Conservation (phyloP, 148 eudicot genomes). For the Dianthus caryophyllus region DNA sequence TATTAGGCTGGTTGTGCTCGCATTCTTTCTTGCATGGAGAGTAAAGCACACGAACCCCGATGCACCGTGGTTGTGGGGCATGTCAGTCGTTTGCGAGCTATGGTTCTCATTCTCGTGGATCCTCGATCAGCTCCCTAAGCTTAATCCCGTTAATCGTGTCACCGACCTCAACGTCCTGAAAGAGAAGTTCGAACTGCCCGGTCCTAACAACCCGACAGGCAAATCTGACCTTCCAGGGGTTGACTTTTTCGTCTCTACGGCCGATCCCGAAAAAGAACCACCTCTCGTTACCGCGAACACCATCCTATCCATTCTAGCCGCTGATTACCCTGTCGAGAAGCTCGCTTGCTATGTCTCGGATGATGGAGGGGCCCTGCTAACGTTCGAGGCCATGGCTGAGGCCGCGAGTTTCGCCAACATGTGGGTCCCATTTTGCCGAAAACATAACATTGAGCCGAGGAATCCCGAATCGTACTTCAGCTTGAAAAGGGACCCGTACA, state of each 20-base stretch:
- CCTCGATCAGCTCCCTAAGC: slow-evolving; percentile 90
- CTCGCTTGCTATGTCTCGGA: slow-evolving; percentile 92
- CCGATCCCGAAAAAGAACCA: slow-evolving; percentile 93
- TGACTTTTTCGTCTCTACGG: slow-evolving; percentile 86
- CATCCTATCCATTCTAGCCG: slow-evolving; percentile 74
- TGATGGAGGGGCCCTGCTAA: slow-evolving; percentile 85
- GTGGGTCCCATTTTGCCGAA: slow-evolving; percentile 94
- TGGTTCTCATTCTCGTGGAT: slow-evolving; percentile 98
- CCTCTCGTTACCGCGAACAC: slow-evolving; percentile 93
- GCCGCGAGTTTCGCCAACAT: slow-evolving; percentile 91
- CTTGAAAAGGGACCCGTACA: slow-evolving; percentile 77
- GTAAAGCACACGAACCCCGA: slow-evolving; percentile 55
- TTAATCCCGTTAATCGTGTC: slow-evolving; percentile 76
- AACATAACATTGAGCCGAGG: slow-evolving; percentile 80
- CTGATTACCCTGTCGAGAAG: slow-evolving; percentile 89
- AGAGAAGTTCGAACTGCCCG: slow-evolving; percentile 74
- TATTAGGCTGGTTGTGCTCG: slow-evolving; percentile 63
- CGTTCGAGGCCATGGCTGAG: slow-evolving; percentile 96
- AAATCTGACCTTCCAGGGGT: slow-evolving; percentile 92
- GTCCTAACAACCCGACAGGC: slow-evolving; percentile 63
- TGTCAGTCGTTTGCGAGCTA: slow-evolving; percentile 83
- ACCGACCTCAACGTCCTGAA: slow-evolving; percentile 65
- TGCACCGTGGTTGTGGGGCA: slow-evolving; percentile 81
- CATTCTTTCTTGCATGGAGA: slow-evolving; percentile 75
- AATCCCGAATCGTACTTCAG: slow-evolving; percentile 79